Evolutionary conservation across 129 eudicot species (phyloP), one percentile per base, ranked within the genome.

Genomic region (Arctium minus): DNA sequence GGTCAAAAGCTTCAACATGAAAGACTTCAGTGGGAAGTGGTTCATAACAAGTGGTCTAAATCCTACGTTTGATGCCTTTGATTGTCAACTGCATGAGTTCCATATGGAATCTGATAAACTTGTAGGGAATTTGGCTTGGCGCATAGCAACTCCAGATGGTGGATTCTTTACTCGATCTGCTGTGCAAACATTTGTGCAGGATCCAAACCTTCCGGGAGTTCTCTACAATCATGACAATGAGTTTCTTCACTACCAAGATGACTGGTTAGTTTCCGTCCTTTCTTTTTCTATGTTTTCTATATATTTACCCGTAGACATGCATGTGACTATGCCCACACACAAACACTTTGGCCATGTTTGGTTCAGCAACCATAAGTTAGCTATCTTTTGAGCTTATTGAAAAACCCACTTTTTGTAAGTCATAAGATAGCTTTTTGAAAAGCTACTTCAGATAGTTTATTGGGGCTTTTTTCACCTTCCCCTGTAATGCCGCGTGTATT

Each of bases 211-310:
- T 80, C 98, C 98, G 0, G 97, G 94, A 65, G 86, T 86, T 71
- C 89, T 95, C 31, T 95, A 95, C 84, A 95, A 95, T 89, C 98
- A 95, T 76, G 97, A 93, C 81, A 95, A 92, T 22, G 97, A 95
- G 92, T 95, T 81, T 82, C 98, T 94, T 89, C 93, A 94, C 81
- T 94, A 94, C 83, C 97, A 94, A 92, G 98, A 94, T 81, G 98
- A 94, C 87, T 85, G 88, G 88, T 88, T 82, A 10, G 35, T 69
- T 73, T 62, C 38, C 46, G 11, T 73, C n/a, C 10, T 37, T 53
- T 83, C n/a, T 33, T 7, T 79, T 39, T 70, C 17, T 29, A 30
- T 9, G 17, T n/a, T 36, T 31, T 10, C n/a, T 50, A 50, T 13
- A 50, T 50, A 12, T 22, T 22, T 13, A 11, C 62, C 6, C 18